These are phyloP conservation scores for Limnanthes douglasii DNA, from an alignment of 345 rosid species.

Conservation along the genomic window DNA sequence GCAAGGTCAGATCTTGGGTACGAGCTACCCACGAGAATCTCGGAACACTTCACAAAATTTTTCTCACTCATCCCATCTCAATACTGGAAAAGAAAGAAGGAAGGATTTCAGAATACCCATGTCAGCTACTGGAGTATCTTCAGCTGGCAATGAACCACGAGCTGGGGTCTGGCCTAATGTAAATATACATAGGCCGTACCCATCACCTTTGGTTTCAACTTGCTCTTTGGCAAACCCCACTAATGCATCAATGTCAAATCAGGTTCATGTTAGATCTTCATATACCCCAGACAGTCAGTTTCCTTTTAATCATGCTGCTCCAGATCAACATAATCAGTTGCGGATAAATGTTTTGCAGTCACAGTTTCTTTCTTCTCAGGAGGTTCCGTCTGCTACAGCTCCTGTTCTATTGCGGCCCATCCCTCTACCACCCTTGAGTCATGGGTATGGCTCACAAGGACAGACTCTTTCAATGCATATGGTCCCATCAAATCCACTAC, in stretches of 20 bases:
- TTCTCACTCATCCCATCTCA: conserved; percentile 18
- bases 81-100: conserved; percentile 22
- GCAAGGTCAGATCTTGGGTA: conserved; percentile 14
- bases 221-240: conserved; percentile 18
- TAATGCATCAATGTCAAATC: conserved; percentile 14
- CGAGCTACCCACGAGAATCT: conserved; percentile 23
- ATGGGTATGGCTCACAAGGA: conserved; percentile 22
- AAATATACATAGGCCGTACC: conserved; percentile 28
- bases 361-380: conserved; percentile 24
- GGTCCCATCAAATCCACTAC: conserved; percentile 18
- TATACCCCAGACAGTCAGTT: conserved; percentile 23
- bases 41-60: conserved; percentile 15
- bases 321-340: conserved; percentile 24
- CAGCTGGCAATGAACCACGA: conserved; percentile 16
- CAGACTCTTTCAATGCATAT: conserved; percentile 12
- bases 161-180: conserved; percentile 25
- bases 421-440: conserved; percentile 14
- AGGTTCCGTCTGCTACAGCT: conserved; percentile 15
- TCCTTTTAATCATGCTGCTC: conserved; percentile 16
- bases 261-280: conserved; percentile 16
- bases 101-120: conserved; percentile 19
- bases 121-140: conserved; percentile 15
- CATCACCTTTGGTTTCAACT: conserved; percentile 11
- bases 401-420: conserved; percentile 18
- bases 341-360: conserved; percentile 20